These are phyloP conservation scores for Penicillium digitatum DNA, from an alignment of 2,329 filamentous ascomycete genomes.

Conservation along the genomic window DNA sequence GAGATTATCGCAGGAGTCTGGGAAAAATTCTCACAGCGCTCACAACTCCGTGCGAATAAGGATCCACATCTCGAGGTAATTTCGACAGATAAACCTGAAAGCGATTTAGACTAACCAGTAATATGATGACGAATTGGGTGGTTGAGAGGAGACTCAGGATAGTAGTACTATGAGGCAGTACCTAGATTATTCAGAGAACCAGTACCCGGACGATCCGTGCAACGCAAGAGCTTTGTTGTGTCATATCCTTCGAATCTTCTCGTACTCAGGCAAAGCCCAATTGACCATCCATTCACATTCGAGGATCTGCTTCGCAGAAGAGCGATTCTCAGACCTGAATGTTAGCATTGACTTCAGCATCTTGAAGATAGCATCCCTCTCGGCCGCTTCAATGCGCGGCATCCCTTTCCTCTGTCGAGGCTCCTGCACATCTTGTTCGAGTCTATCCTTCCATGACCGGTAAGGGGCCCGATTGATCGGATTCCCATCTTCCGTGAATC, in stretches of 20 bases:
- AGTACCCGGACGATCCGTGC: too few species aligned
- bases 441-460: constrained; percentile 25
- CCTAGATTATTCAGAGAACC: too few species aligned
- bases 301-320: constrained; percentile 24
- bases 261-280: constrained; percentile 29
- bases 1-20: too few species aligned
- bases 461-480: constrained; percentile 18
- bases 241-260: constrained; percentile 8
- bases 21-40: too few species aligned
- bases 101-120: too few species aligned
- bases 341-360: constrained; percentile 29
- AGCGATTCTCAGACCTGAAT: constrained; percentile 26
- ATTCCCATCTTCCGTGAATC: constrained; percentile 27
- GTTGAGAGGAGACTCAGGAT: too few species aligned
- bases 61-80: too few species aligned
- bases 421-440: constrained; percentile 28
- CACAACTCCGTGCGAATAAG: too few species aligned
- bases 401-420: constrained; percentile 25
- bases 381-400: constrained; percentile 18
- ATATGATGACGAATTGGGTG: too few species aligned
- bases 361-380: constrained; percentile 25
- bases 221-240: background rate
- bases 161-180: too few species aligned
- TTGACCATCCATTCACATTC: constrained; percentile 31
- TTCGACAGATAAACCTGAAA: too few species aligned